Evolutionary conservation across 371 early-diverging fungal genomes (phyloP).

Genomic region (Rhizomucor miehei): DNA sequence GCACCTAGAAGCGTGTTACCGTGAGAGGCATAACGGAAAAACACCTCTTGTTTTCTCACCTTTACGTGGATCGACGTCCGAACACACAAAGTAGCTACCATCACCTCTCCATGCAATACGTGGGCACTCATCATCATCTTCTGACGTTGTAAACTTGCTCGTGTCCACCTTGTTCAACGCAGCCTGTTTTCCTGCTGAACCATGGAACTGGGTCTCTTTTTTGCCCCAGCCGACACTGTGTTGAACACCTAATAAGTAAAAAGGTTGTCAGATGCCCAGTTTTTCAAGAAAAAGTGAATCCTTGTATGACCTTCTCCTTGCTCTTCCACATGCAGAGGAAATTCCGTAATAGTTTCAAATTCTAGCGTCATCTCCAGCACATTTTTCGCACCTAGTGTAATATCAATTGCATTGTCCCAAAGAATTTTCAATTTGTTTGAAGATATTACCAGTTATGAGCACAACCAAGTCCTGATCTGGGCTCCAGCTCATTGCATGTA

Average conservation of each 20-base stretch:
- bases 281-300: background rate
- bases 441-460: conserved; percentile 66
- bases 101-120: conserved; percentile 93
- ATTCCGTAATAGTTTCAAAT: conserved; percentile 85
- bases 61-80: conserved; percentile 59
- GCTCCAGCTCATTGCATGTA: conserved; percentile 83
- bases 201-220: conserved; percentile 97
- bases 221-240: conserved; percentile 96
- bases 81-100: conserved; percentile 76
- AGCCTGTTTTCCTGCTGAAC: conserved; percentile 83
- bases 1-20: conserved; percentile 24
- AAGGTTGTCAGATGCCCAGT: background rate
- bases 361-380: conserved; percentile 91
- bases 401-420: background rate
- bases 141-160: conserved; percentile 51
- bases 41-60: conserved; percentile 24
- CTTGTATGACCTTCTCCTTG: conserved; percentile 59
- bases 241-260: conserved; percentile 48
- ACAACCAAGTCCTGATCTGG: conserved; percentile 90
- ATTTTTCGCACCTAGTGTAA: conserved; percentile 69
- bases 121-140: conserved; percentile 74
- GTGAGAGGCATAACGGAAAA: background rate
- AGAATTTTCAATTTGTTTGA: background rate
- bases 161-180: conserved; percentile 57
- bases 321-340: conserved; percentile 64